These are phyloP conservation scores for Lentinula sp. DNA, from an alignment of 768 basidiomycete species.

Conservation along the genomic window DNA sequence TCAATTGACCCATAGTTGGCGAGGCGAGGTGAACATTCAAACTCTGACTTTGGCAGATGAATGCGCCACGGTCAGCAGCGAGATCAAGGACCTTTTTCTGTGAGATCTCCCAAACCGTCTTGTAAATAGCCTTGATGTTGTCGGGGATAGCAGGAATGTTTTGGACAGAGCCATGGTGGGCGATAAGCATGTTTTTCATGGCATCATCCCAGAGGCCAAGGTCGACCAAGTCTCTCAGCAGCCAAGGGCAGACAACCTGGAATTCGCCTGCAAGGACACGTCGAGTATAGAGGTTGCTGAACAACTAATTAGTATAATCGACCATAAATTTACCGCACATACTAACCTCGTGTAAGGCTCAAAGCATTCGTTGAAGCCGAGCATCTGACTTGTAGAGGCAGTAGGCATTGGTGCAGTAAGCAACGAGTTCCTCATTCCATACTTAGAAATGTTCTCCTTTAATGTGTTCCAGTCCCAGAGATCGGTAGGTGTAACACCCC, in stretches of 20 bases:
- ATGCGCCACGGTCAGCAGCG: constrained; percentile 97
- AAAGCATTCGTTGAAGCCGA: constrained; percentile 98
- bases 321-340: constrained; percentile 41
- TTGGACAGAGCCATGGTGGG: constrained; percentile 86
- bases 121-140: constrained; percentile 96
- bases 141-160: constrained; percentile 85
- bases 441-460: constrained; percentile 78
- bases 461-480: constrained; percentile 93
- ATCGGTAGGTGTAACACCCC: constrained; percentile 84
- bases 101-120: constrained; percentile 99
- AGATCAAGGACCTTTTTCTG: constrained; percentile 99
- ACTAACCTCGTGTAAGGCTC: constrained; percentile 77
- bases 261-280: constrained; percentile 99
- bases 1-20: constrained; percentile 88
- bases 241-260: constrained; percentile 98
- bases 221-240: constrained; percentile 95
- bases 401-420: constrained; percentile 98
- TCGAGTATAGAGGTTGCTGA: constrained; percentile 95
- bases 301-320: constrained; percentile 3
- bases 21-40: constrained; percentile 90
- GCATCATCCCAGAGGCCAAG: constrained; percentile 94
- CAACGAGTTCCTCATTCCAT: constrained; percentile 86
- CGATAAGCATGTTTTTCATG: constrained; percentile 99
- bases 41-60: constrained; percentile 94
- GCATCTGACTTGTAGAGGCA: constrained; percentile 95